Base-by-base conservation (phyloP, 2,329 filamentous ascomycete genomes). In the Atkinsonella texensis region DNA sequence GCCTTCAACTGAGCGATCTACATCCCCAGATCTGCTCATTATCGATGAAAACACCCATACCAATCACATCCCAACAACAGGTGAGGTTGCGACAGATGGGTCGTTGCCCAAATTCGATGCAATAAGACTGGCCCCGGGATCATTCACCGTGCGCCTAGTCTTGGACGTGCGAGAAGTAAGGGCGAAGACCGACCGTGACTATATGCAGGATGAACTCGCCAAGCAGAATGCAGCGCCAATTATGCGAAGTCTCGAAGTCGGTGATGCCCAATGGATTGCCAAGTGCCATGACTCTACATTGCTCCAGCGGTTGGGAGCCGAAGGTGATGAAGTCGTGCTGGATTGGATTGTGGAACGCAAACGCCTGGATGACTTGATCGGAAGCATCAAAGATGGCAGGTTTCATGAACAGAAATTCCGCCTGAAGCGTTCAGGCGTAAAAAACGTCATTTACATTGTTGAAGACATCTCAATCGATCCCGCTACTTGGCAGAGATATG, bases 371-470 rank as follows among this genome's bases (percentile, higher is more conserved):
- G 87, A 93, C 63, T 70, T 93, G 46, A 76, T 91, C n/a, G 72
- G 76, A 48, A 89, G 85, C 55, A 88, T 93, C 68, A 89, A 86
- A 64, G 87, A 91, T 55, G 85, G 86, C 1, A 81, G 87, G 2
- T 91, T 89, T 59, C 84, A 85, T 58, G 87, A 93, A 63, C 87
- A 93, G 63, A 91, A 93, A 63, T 91, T 89, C 62, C 83, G 87
- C 1, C 74, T 91, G 11, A 77, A 78, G 51, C 80, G 80, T 49
- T 87, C 81, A 0, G 87, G 87, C 0, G 73, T 88, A n/a, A 80
- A 79, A 53, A 85, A 89, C 58, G 83, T 90, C 13, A 76, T 88
- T 39, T 93, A 91, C 61, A 74, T 93, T 23, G 76, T 93, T 51
- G 87, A 93, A 62, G 83, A 89, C 57, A 83, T 85, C 53, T 63